A percentile compares a stretch with the other conserved stretches of the same genome.
These are phyloP conservation scores for Cinnamomum chago DNA, from an alignment of 164 flowering plant species.

Conservation along the genomic window DNA sequence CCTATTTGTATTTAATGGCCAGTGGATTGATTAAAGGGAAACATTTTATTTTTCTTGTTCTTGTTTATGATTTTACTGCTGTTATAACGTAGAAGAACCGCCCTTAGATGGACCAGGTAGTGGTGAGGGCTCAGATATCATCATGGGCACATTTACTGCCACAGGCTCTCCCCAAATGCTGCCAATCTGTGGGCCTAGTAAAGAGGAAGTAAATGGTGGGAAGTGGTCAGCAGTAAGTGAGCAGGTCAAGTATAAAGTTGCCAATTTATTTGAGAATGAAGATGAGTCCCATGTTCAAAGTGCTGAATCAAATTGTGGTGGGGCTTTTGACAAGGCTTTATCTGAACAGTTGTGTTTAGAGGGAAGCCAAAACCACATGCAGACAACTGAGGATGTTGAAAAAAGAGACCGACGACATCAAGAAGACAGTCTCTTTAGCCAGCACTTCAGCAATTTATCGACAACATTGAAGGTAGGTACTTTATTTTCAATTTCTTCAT, in stretches of 20 bases:
- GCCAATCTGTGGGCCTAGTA: slow-evolving; percentile 8
- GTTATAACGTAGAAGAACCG: slow-evolving; percentile 14
- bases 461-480: slow-evolving; percentile 33
- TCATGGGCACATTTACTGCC: slow-evolving; percentile 5
- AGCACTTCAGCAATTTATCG: slow-evolving; percentile 39
- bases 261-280: neutral
- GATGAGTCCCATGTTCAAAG: slow-evolving; percentile 6
- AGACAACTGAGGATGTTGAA: slow-evolving; percentile 14
- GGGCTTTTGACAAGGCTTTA: neutral
- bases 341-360: slow-evolving; percentile 8
- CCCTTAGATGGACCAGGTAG: slow-evolving; percentile 7
- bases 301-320: slow-evolving; percentile 8
- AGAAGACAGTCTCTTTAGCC: neutral
- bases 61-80: slow-evolving; percentile 1
- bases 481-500: neutral
- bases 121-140: slow-evolving; percentile 8
- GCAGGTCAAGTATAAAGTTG: slow-evolving; percentile 1
- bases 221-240: slow-evolving; percentile 3
- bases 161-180: neutral
- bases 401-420: slow-evolving; percentile 14
- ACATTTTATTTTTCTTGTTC: neutral
- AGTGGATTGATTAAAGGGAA: neutral
- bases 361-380: slow-evolving; percentile 9
- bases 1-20: neutral
- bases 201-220: slow-evolving; percentile 8